phyloP scores from a whole-genome alignment of 225 moss, liverwort and hornwort genomes.

The Takakia lepidozioides region DNA sequence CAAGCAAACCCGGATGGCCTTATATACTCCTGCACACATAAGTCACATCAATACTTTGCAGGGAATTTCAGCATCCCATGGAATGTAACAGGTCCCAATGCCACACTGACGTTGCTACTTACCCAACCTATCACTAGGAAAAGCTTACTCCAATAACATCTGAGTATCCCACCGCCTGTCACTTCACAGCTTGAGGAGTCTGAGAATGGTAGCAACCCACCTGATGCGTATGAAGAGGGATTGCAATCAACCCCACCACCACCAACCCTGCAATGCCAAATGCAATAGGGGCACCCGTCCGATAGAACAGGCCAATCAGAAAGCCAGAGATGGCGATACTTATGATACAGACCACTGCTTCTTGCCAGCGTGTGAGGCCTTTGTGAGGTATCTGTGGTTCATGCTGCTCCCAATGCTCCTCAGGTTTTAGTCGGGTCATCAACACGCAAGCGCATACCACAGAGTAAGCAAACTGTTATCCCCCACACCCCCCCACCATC shows the following conservation, averaged over 20 bases:
- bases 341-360: conserved; percentile 46
- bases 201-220: conserved; percentile 18
- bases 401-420: conserved; percentile 40
- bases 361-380: conserved; percentile 39
- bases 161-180: too few species aligned
- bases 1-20: conserved; percentile 80
- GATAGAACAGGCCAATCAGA: conserved; percentile 68
- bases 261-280: conserved; percentile 31
- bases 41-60: too few species aligned
- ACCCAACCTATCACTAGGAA: too few species aligned
- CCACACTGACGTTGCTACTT: too few species aligned
- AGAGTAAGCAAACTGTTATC: conserved; percentile 79
- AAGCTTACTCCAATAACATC: too few species aligned
- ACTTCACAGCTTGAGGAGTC: neutral
- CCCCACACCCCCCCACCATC: conserved; percentile 9
- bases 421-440: conserved; percentile 53
- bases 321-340: conserved; percentile 60
- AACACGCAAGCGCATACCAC: conserved; percentile 93
- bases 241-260: conserved; percentile 45
- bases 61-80: too few species aligned
- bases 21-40: conserved; percentile 58
- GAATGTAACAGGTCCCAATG: too few species aligned
- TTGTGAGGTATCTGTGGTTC: conserved; percentile 28
- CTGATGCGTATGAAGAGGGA: conserved; percentile 77
- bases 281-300: conserved; percentile 46